Conservation (phyloP, 2,329 filamentous ascomycete species). For the Beauveria brongniartii region DNA sequence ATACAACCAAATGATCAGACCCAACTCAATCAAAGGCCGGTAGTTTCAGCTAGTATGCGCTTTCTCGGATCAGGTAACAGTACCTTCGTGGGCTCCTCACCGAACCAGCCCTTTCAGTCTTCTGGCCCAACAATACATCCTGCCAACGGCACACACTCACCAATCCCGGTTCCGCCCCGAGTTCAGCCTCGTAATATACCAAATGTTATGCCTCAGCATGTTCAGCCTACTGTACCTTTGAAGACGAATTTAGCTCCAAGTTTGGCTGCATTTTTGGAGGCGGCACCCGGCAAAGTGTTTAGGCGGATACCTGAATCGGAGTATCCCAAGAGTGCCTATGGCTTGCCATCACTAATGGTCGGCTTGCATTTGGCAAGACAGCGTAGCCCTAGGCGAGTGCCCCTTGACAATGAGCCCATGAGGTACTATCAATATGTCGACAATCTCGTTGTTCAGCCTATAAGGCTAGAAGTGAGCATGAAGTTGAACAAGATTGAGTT, state of each 20-base stretch:
- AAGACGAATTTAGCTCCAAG: background rate
- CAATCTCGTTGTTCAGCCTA: background rate
- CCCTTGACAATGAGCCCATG: slow-evolving; percentile 10
- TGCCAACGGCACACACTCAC: background rate
- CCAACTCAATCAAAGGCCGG: background rate
- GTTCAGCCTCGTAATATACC: background rate
- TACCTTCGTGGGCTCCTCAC: background rate
- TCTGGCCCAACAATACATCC: background rate
- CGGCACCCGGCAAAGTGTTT: background rate
- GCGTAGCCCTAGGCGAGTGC: slow-evolving; percentile 40
- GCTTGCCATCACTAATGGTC: slow-evolving; percentile 32
- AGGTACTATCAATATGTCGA: slow-evolving; percentile 7
- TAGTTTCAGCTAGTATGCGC: too few relatives aligned
- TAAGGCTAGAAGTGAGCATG: background rate
- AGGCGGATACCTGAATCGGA: slow-evolving; percentile 22
- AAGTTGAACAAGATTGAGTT: background rate
- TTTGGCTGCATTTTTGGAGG: background rate
- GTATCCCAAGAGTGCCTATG: slow-evolving; percentile 33
- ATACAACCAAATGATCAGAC: background rate
- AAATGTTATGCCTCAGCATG: background rate
- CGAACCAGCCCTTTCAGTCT: background rate
- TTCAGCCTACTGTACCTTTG: background rate
- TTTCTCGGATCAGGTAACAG: background rate
- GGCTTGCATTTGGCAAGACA: slow-evolving; percentile 39
- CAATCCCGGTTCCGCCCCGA: background rate